These are phyloP conservation scores for Strigomonas culicis DNA, from an alignment of 208 protist species.

Conservation along the genomic window DNA sequence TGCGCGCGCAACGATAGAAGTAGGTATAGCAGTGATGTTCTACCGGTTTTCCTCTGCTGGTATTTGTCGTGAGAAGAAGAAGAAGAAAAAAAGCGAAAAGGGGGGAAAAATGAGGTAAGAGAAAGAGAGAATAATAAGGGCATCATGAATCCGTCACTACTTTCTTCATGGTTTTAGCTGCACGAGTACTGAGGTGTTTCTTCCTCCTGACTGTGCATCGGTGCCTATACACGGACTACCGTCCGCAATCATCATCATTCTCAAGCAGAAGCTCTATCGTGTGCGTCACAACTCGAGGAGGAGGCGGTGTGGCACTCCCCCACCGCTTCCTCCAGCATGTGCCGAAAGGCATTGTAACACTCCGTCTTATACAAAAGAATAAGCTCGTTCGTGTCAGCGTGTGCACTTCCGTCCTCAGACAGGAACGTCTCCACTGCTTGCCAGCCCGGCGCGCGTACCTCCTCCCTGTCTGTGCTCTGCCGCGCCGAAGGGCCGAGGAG, in stretches of 20 bases:
- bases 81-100: constrained; percentile 11
- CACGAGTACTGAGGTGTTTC: background rate
- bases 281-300: background rate
- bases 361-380: background rate
- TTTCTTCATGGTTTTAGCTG: too few species aligned
- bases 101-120: too few species aligned
- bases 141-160: too few species aligned
- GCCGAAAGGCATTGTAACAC: background rate
- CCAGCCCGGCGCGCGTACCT: too few species aligned
- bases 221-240: too few species aligned
- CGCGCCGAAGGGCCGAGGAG: background rate
- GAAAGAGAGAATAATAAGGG: too few species aligned
- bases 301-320: background rate
- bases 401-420: background rate
- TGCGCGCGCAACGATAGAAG: constrained; percentile 12
- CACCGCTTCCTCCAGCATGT: background rate
- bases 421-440: background rate
- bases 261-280: background rate
- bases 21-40: background rate
- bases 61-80: background rate
- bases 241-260: too few species aligned
- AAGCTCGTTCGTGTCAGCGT: background rate
- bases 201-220: background rate
- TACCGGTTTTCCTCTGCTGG: background rate
- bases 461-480: too few species aligned